A percentile compares a stretch with the other conserved stretches of the same genome.
phyloP scores from a whole-genome alignment of 805 yeast species.

The Pichia scutulata region DNA sequence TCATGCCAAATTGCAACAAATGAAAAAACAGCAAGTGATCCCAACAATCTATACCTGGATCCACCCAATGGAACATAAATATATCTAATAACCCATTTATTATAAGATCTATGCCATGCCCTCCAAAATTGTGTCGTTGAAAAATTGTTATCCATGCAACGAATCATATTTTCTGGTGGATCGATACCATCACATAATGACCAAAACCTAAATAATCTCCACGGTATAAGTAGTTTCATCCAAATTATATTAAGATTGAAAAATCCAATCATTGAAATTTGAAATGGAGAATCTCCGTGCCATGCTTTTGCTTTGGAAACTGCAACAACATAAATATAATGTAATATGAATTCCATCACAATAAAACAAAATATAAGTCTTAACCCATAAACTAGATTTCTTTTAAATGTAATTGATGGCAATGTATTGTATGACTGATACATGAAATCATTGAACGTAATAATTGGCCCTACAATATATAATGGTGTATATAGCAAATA shows the following conservation, averaged over 20 bases:
- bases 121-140: slow-evolving; percentile 96
- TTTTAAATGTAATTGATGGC: slow-evolving; percentile 48
- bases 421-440: slow-evolving; percentile 59
- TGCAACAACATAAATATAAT: slow-evolving; percentile 88
- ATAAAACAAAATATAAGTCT: slow-evolving; percentile 67
- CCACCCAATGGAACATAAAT: slow-evolving; percentile 92
- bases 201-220: slow-evolving; percentile 96
- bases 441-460: slow-evolving; percentile 86
- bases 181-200: slow-evolving; percentile 85
- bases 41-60: slow-evolving; percentile 56
- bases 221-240: slow-evolving; percentile 88
- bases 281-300: slow-evolving; percentile 84
- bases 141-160: slow-evolving; percentile 92
- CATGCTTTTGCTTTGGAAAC: slow-evolving; percentile 85
- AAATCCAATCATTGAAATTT: slow-evolving; percentile 88
- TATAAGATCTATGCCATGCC: slow-evolving; percentile 95
- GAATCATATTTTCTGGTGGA: slow-evolving; percentile 95
- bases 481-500: slow-evolving; percentile 82
- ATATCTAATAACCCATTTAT: slow-evolving; percentile 84
- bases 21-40: slow-evolving; percentile 79
- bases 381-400: slow-evolving; percentile 53
- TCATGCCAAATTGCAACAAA: slow-evolving; percentile 99
- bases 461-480: slow-evolving; percentile 90
- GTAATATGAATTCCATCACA: slow-evolving; percentile 84
- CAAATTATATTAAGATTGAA: slow-evolving; percentile 87